phyloP scores from a whole-genome alignment of 2,329 filamentous ascomycete species.

The Calonectria henricotiae region DNA sequence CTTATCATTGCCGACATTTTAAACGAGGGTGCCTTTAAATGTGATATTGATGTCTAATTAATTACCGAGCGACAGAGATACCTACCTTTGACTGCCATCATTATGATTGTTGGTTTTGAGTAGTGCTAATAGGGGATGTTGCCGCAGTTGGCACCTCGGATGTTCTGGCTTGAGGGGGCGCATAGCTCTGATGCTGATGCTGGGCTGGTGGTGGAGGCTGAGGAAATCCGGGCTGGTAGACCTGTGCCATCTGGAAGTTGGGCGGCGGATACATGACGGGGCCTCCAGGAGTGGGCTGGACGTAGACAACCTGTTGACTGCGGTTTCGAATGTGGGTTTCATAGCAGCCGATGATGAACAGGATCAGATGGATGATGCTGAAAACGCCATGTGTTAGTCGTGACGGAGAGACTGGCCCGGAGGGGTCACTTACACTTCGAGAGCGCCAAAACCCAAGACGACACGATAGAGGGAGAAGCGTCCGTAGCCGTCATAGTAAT shows the following conservation, averaged over 20 bases:
- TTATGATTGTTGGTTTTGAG: slow-evolving; percentile 17
- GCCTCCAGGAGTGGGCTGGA: slow-evolving; percentile 17
- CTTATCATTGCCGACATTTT: neutral
- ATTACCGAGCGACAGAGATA: neutral
- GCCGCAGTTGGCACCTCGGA: neutral
- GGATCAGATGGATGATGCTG: slow-evolving; percentile 42
- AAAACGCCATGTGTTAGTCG: neutral
- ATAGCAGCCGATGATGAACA: slow-evolving; percentile 49
- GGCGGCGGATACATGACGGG: slow-evolving; percentile 19
- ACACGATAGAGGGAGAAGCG: slow-evolving; percentile 3
- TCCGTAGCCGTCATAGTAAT: neutral
- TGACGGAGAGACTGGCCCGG: neutral
- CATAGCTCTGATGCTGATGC: slow-evolving; percentile 16
- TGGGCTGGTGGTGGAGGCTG: slow-evolving; percentile 4
- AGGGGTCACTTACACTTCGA: slow-evolving; percentile 22
- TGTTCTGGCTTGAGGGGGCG: neutral
- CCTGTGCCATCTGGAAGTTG: slow-evolving; percentile 27
- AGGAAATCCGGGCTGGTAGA: slow-evolving; percentile 21
- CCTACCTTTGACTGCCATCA: neutral
- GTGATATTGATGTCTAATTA: neutral
- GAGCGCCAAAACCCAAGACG: slow-evolving; percentile 28
- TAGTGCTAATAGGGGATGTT: neutral
- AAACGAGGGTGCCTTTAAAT: too few species aligned
- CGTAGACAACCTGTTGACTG: slow-evolving; percentile 37
- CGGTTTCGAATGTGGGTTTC: slow-evolving; percentile 46